A percentile compares a stretch with the other conserved stretches of the same genome.
These are phyloP conservation scores for Oryza punctata DNA, from an alignment of 176 grass and related monocot species.

Conservation along the genomic window DNA sequence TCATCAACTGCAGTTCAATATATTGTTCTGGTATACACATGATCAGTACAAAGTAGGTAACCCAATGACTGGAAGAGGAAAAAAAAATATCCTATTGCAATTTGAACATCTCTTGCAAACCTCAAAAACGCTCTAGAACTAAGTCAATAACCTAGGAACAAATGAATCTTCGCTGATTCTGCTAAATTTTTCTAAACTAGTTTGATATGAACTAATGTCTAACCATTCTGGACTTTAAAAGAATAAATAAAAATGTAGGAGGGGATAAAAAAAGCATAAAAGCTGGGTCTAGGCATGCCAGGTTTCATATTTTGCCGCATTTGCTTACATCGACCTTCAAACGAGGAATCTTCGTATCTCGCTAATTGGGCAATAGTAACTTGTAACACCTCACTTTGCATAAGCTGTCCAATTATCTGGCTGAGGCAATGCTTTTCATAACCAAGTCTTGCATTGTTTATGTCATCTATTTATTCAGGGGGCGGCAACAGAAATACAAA, in stretches of 20 bases:
- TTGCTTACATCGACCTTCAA: slow-evolving; percentile 4
- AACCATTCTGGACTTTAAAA: background rate
- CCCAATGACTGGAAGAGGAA: slow-evolving; percentile 24
- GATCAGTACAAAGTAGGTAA: slow-evolving; percentile 31
- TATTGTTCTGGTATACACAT: slow-evolving; percentile 37
- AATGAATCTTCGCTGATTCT: slow-evolving; percentile 6
- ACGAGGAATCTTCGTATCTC: background rate
- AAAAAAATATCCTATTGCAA: slow-evolving; percentile 1
- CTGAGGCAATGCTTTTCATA: slow-evolving; percentile 22
- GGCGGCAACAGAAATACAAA: slow-evolving; percentile 86
- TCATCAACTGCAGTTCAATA: slow-evolving; percentile 22
- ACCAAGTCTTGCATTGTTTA: background rate
- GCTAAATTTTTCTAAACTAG: slow-evolving; percentile 45
- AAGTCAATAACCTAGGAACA: slow-evolving; percentile 26
- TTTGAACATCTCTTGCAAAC: slow-evolving; percentile 30
- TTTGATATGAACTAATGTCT: slow-evolving; percentile 27
- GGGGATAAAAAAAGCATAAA: background rate
- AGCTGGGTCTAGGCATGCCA: slow-evolving; percentile 29
- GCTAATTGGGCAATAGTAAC: slow-evolving; percentile 13
- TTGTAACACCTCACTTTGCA: background rate
- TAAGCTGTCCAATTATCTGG: slow-evolving; percentile 3
- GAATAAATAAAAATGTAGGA: slow-evolving; percentile 20
- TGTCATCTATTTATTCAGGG: slow-evolving; percentile 44
- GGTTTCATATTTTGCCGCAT: background rate
- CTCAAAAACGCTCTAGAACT: slow-evolving; percentile 36